Percentiles rank a stretch among this genome's conserved stretches.
These are phyloP conservation scores for Magnaporthiopsis incrustans DNA, from an alignment of 2,329 filamentous ascomycete species.

Conservation along the genomic window DNA sequence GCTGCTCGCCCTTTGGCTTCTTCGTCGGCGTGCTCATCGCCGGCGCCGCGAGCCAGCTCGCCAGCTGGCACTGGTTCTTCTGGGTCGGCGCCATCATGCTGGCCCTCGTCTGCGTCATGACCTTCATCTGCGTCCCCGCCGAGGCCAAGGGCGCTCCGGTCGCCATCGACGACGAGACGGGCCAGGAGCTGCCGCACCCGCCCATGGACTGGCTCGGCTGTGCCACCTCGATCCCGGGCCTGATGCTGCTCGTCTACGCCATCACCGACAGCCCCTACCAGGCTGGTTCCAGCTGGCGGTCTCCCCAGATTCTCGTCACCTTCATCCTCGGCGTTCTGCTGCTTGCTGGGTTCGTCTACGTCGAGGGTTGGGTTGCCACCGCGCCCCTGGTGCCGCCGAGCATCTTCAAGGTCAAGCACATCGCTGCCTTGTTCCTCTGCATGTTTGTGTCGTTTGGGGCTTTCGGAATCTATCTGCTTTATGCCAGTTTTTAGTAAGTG, in stretches of 20 bases:
- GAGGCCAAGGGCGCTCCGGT: slow-evolving; percentile 10
- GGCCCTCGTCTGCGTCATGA: slow-evolving; percentile 30
- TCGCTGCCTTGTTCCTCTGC: slow-evolving; percentile 51
- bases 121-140: slow-evolving; percentile 9
- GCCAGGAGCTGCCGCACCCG: slow-evolving; percentile 16
- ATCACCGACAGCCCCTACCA: slow-evolving; percentile 60
- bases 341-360: slow-evolving; percentile 52
- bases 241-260: slow-evolving; percentile 58
- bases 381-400: slow-evolving; percentile 60
- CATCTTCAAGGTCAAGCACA: slow-evolving; percentile 59
- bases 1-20: slow-evolving; percentile 36
- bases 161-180: slow-evolving; percentile 16
- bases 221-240: slow-evolving; percentile 43
- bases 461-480: slow-evolving; percentile 57
- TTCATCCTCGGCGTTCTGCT: slow-evolving; percentile 51
- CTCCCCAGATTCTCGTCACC: slow-evolving; percentile 55
- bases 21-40: slow-evolving; percentile 51
- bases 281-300: slow-evolving; percentile 50
- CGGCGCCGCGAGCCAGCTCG: slow-evolving; percentile 44
- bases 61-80: slow-evolving; percentile 52
- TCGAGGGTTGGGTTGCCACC: slow-evolving; percentile 60
- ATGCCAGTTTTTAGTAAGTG: slow-evolving; percentile 54
- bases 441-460: slow-evolving; percentile 60
- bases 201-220: slow-evolving; percentile 58
- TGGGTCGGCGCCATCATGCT: slow-evolving; percentile 45